A percentile compares a stretch with the other conserved stretches of the same genome.
phyloP scores from a whole-genome alignment of 768 basidiomycete species.

The Chalciporus pseudorubinellus region DNA sequence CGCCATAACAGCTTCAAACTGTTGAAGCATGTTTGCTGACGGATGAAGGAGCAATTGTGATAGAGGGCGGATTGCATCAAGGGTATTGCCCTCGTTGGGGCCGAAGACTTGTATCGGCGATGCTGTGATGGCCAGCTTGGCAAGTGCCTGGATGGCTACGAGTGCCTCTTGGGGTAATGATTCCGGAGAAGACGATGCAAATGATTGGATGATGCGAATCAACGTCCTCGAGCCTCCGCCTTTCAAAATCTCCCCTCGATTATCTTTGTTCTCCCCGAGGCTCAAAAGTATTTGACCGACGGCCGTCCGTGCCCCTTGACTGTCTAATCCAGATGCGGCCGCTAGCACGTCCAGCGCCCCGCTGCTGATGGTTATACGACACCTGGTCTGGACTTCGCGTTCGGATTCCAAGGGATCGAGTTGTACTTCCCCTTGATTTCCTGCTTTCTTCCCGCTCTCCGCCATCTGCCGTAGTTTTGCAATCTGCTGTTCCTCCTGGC shows the following conservation, averaged over 20 bases:
- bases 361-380: conserved; percentile 52
- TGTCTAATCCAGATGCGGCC: conserved; percentile 58
- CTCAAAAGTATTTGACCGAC: conserved; percentile 64
- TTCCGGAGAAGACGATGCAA: conserved; percentile 34
- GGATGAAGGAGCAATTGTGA: conserved; percentile 68
- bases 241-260: conserved; percentile 73
- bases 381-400: conserved; percentile 59
- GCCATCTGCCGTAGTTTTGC: conserved; percentile 80
- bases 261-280: conserved; percentile 73
- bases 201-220: conserved; percentile 52
- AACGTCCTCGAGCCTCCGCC: conserved; percentile 75
- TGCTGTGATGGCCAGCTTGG: conserved; percentile 90
- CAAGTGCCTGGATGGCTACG: conserved; percentile 79
- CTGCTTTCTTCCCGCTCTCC: conserved; percentile 37
- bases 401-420: conserved; percentile 57
- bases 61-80: conserved; percentile 84
- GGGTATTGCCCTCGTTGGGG: conserved; percentile 68
- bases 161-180: conserved; percentile 32
- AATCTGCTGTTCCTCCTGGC: conserved; percentile 80
- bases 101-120: conserved; percentile 91
- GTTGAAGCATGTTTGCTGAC: conserved; percentile 70
- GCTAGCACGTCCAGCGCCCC: conserved; percentile 67
- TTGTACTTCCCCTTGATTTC: conserved; percentile 28
- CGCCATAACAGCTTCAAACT: conserved; percentile 94
- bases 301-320: conserved; percentile 54